phyloP scores from a whole-genome alignment of 1,139 yeast species.

The Geotrichum carabidarum region DNA sequence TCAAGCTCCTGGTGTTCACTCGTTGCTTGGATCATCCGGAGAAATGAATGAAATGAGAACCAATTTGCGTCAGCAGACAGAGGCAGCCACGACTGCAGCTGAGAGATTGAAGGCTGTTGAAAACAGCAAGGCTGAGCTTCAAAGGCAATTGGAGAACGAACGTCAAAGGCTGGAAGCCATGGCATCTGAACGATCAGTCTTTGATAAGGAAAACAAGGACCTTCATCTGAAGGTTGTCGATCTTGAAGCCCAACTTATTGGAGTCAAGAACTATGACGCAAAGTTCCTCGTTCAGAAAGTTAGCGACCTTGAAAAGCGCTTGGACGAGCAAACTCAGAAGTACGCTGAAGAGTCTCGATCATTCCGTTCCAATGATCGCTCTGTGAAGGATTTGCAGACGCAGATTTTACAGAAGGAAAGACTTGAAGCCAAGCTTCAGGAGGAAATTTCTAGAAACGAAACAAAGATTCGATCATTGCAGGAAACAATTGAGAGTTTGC shows the following conservation, averaged over 20 bases:
- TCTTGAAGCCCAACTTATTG: conserved; percentile 33
- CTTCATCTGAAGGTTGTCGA: conserved; percentile 34
- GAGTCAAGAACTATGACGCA: conserved; percentile 25
- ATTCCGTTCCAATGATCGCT: conserved; percentile 33
- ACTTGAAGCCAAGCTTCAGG: conserved; percentile 30
- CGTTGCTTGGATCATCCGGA: conserved; percentile 5
- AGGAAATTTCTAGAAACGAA: conserved; percentile 36
- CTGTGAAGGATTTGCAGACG: conserved; percentile 31
- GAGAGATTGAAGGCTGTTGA: conserved; percentile 17
- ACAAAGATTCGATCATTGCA: conserved; percentile 39
- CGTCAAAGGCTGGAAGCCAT: conserved; percentile 30
- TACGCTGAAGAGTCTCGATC: conserved; percentile 36
- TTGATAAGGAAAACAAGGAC: conserved; percentile 34
- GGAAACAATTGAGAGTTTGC: conserved; percentile 40
- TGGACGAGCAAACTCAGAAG: conserved; percentile 37
- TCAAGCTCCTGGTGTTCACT: conserved; percentile 20
- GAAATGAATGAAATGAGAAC: conserved; percentile 25
- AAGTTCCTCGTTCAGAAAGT: conserved; percentile 32
- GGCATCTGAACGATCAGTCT: conserved; percentile 24
- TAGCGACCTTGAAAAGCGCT: conserved; percentile 36
- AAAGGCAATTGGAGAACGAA: conserved; percentile 29
- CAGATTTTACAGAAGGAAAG: conserved; percentile 31
- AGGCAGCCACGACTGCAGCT: conserved; percentile 21
- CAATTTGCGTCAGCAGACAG: conserved; percentile 26
- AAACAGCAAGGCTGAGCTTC: conserved; percentile 17